phyloP scores from a whole-genome alignment of 768 basidiomycete genomes.

The Hericium rajendrae region DNA sequence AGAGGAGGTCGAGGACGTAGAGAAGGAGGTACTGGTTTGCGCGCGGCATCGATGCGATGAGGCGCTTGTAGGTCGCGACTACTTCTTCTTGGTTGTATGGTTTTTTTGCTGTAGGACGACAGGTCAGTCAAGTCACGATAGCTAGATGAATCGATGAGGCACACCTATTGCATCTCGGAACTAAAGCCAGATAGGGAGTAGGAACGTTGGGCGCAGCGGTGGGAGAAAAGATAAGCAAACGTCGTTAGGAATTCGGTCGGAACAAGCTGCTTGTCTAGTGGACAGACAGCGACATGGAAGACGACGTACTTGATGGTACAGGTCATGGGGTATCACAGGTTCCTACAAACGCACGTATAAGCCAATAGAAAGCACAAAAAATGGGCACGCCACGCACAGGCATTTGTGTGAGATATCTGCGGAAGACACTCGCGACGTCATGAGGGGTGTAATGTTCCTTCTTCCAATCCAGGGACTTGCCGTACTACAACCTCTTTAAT shows the following conservation, averaged over 20 bases:
- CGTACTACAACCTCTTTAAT: constrained; percentile 50
- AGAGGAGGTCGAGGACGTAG: constrained; percentile 91
- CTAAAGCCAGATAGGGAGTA: constrained; percentile 24
- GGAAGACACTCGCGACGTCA: constrained; percentile 94
- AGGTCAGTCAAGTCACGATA: not conserved
- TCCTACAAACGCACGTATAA: constrained; percentile 46
- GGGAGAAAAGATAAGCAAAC: not conserved
- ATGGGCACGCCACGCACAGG: constrained; percentile 51
- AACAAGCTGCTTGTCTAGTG: not conserved
- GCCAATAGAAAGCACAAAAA: not conserved
- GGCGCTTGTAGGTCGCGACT: constrained; percentile 69
- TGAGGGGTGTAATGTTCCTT: constrained; percentile 82
- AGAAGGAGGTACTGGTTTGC: constrained; percentile 93
- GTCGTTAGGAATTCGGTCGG: no score
- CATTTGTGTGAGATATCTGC: constrained; percentile 93
- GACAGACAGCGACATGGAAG: constrained; percentile 12
- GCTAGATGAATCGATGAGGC: constrained; percentile 12
- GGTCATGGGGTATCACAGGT: constrained; percentile 85
- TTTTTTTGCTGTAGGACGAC: constrained; percentile 41
- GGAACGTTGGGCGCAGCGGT: not conserved
- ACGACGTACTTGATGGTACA: constrained; percentile 74
- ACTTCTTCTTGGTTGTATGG: constrained; percentile 63
- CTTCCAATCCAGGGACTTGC: constrained; percentile 89
- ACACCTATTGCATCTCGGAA: constrained; percentile 74
- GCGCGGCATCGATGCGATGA: constrained; percentile 79